Base-by-base conservation (phyloP, 768 basidiomycete species). In the Serendipita vermifera region DNA sequence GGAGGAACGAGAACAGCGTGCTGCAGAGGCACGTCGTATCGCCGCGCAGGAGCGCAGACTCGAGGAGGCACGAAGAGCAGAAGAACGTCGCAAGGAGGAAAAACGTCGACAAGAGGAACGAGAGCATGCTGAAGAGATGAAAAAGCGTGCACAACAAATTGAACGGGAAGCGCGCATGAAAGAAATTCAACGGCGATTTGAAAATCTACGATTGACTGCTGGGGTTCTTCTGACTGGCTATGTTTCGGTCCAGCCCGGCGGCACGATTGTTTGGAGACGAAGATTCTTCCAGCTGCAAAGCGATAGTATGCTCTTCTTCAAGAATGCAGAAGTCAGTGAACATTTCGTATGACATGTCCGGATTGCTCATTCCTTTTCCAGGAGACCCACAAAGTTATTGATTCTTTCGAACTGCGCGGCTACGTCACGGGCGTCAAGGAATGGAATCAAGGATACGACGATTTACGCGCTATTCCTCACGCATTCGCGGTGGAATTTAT, bases 391-490 rank as follows among this genome's bases (percentile, higher is more conserved):
- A 60, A 57, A 27, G 59, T 68, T 2, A 27, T 69, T 2, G 67
- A 70, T 27, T 55, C 73, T 39, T 54, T 80, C n/a, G 65, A 74
- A 33, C 65, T 84, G 26, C 33, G 54, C 38, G 41, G 60, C 3
- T 70, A 73, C 3, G 76, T 75, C 6, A 67, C 70, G 6, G 63
- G 67, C 6, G 59, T 83, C 54, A 72, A 72, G 57, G 83, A 84
- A 61, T 82, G 80, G 77, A 71, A 77, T 56, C 78, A 84, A 56
- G 82, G 82, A 3, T 82, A 78, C 57, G 82, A 84, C 57, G 79
- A 82, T 41, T 65, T 85, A 32, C 74, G 80, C 63, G 75, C 81
- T 7, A 82, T 85, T 53, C 74, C 79, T 3, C 72, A 79, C 57
- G 81, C 83, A 0, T 83, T 85, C 67, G 83, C 77, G 2, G 67